phyloP scores from a whole-genome alignment of 2,329 filamentous ascomycete species.

The Neonectria punicea region DNA sequence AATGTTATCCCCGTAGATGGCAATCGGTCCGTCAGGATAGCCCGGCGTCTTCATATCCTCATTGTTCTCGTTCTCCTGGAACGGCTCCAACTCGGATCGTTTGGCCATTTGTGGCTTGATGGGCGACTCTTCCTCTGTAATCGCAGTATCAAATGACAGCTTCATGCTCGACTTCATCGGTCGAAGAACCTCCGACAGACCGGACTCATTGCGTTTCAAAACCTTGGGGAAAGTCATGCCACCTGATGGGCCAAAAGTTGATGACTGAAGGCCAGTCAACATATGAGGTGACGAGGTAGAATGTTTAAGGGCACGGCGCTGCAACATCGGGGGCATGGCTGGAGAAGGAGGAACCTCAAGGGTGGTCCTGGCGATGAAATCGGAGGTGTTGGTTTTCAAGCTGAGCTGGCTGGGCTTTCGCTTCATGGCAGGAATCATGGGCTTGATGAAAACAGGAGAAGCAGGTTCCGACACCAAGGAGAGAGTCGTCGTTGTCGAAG shows the following conservation, averaged over 20 bases:
- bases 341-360: constrained; percentile 67
- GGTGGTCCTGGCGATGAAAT: constrained; percentile 59
- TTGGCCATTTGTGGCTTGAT: constrained; percentile 72
- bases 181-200: constrained; percentile 67
- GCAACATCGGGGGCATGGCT: constrained; percentile 66
- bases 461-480: constrained; percentile 71
- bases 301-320: constrained; percentile 72
- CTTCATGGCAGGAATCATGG: constrained; percentile 74
- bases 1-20: constrained; percentile 82
- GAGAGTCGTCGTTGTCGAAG: constrained; percentile 57
- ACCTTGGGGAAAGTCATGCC: constrained; percentile 74
- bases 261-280: constrained; percentile 67
- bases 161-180: constrained; percentile 58
- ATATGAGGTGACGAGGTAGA: constrained; percentile 76
- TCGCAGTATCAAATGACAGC: constrained; percentile 54
- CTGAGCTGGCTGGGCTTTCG: constrained; percentile 83
- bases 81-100: constrained; percentile 64
- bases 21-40: constrained; percentile 84
- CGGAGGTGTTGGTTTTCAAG: constrained; percentile 75
- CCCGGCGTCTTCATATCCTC: constrained; percentile 84
- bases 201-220: constrained; percentile 68
- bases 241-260: constrained; percentile 68
- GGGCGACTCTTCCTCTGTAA: constrained; percentile 66
- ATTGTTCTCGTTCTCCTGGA: constrained; percentile 75
- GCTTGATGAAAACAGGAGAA: constrained; percentile 84